Base-by-base conservation (phyloP, 169 alveolate species). In the Babesia bovis region DNA sequence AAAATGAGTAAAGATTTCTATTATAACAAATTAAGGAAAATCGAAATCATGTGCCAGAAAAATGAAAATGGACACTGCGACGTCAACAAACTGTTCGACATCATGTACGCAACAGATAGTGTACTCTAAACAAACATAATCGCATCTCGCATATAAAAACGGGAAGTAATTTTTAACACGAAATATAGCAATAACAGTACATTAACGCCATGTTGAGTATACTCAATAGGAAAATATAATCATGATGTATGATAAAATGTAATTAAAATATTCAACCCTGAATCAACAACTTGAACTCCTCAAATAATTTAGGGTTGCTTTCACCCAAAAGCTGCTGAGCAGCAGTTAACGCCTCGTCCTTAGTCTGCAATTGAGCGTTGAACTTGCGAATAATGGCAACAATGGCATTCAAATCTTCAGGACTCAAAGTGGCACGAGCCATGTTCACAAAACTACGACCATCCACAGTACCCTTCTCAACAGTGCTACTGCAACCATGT, bases 1-100 rank as follows among this genome's bases (percentile, higher is more conserved):
- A 93, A 91, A 45, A 93, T 93, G 72, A 96, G 94, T 87, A 89
- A 96, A 65, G 96, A 94, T 77, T 95, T 95, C 76, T 95, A 95
- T 76, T 95, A 94, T 67, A 93, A 93, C 36, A 95, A 95, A 67
- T 90, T 95, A 21, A 84, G 98, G 70, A 93, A 88, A 41, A 91
- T 95, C 57, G 98, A 95, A 72, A 87, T 94, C 30, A 55, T 92
- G 35, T 93, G 95, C 51, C 93, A 94, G 79, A 92, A 93, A 60
- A 81, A 81, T 25, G 84, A 79, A 40, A 82, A 44, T 26, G 74
- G 83, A 47, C 44, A 58, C 23, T 59, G 78, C 3, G 79, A 81
- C n/a, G 69, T 76, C 28, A 47, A 52, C 67, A 52, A 76, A 2
- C 67, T 85, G 53, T 60, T 83, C 28, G 87, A 85, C 15, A 83